Percentiles rank a stretch among this genome's conserved stretches.
These are phyloP conservation scores for Elaeagnus macrophylla DNA, from an alignment of 306 rosid genomes.

Conservation along the genomic window DNA sequence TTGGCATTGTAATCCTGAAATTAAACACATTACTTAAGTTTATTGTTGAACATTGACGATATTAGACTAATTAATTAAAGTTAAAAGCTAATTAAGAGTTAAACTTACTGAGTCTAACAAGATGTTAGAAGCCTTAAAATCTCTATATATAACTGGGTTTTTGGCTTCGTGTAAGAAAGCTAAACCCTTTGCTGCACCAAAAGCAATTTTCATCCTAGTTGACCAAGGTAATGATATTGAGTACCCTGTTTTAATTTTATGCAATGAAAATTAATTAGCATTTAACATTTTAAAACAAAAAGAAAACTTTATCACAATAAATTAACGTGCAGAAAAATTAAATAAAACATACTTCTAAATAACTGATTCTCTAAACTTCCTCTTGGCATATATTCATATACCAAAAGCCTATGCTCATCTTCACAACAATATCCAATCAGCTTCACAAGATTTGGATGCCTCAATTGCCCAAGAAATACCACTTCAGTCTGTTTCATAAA, in stretches of 20 bases:
- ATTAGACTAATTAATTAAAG: not conserved
- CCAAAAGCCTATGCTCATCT: conserved; percentile 66
- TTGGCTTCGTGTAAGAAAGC: conserved; percentile 71
- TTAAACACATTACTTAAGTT: not conserved
- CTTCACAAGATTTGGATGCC: conserved; percentile 73
- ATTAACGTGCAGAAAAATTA: conserved; percentile 4
- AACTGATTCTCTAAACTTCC: conserved; percentile 69
- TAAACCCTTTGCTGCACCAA: conserved; percentile 72
- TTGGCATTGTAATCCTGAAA: conserved; percentile 66
- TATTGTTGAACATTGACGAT: too few relatives aligned
- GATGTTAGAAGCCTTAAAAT: conserved; percentile 75
- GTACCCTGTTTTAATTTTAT: conserved; percentile 31
- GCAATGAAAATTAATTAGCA: not conserved
- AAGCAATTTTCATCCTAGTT: conserved; percentile 61
- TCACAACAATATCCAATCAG: conserved; percentile 69
- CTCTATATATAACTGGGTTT: conserved; percentile 75
- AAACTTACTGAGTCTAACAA: conserved; percentile 61
- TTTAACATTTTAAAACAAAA: not conserved
- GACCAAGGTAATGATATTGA: conserved; percentile 69
- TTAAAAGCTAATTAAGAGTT: not conserved
- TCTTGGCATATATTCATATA: conserved; percentile 66
- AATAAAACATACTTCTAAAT: conserved; percentile 44
- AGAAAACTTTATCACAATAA: not conserved
- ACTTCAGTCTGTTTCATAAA: conserved; percentile 46
- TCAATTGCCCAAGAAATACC: conserved; percentile 72